These are phyloP conservation scores for Penicillium italicum DNA, from an alignment of 2,329 filamentous ascomycete species.

Conservation along the genomic window DNA sequence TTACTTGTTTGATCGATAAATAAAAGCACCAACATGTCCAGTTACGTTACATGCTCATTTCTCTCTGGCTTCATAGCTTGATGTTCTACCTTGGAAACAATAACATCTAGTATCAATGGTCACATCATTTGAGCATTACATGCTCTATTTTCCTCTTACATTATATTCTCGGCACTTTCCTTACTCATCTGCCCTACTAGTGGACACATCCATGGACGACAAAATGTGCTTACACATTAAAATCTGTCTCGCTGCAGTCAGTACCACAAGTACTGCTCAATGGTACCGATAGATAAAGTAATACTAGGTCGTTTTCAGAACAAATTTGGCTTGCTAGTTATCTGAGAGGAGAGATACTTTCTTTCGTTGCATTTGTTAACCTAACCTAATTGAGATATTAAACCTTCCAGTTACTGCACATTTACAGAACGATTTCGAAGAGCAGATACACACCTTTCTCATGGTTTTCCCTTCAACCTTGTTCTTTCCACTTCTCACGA, in stretches of 20 bases:
- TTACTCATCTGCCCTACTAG: not conserved
- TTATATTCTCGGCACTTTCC: not conserved
- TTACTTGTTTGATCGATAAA: too few relatives aligned
- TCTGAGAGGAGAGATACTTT: not conserved
- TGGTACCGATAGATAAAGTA: not conserved
- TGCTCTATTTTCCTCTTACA: not conserved
- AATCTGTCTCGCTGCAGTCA: not conserved
- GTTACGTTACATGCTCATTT: not conserved
- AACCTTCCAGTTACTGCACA: too few relatives aligned
- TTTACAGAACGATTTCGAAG: not conserved
- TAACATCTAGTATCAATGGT: not conserved
- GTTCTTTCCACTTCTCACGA: not conserved
- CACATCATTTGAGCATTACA: not conserved
- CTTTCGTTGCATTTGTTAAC: not conserved
- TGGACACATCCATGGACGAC: too few relatives aligned
- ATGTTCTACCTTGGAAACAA: not conserved
- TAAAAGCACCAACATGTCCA: not conserved
- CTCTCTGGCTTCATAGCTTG: not conserved
- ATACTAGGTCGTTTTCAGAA: not conserved
- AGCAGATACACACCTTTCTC: not conserved
- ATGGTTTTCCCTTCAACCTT: not conserved
- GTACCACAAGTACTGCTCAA: not conserved
- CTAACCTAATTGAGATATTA: too few relatives aligned
- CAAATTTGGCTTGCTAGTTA: not conserved
- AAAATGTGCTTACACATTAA: not conserved